A percentile compares a stretch with the other conserved stretches of the same genome.
phyloP scores from a whole-genome alignment of 306 rosid species.

The Prunus dulcis region DNA sequence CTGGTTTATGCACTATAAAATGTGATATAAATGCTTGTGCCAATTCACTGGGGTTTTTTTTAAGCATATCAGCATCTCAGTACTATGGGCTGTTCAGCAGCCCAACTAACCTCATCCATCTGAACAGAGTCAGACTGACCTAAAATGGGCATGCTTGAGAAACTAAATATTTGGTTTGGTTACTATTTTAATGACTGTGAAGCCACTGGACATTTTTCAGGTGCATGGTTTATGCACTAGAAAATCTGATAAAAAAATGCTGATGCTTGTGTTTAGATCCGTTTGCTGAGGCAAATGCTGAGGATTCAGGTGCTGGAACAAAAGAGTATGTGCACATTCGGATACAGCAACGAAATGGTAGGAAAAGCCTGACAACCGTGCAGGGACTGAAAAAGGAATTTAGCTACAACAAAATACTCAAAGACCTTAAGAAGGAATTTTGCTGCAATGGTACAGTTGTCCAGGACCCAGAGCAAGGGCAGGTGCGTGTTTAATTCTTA shows the following conservation, averaged over 20 bases:
- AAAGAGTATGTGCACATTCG: slow-evolving; percentile 27
- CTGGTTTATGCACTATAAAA: background rate
- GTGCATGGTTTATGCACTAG: background rate
- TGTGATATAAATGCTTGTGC: background rate
- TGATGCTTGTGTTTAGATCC: slow-evolving; percentile 10
- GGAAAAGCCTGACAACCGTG: slow-evolving; percentile 25
- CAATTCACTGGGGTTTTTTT: background rate
- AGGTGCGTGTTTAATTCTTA: background rate
- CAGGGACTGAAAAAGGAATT: slow-evolving; percentile 21
- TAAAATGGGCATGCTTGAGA: background rate
- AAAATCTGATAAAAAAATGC: background rate
- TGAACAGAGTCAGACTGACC: background rate
- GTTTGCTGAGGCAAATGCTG: slow-evolving; percentile 27
- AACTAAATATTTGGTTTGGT: background rate
- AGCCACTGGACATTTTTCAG: background rate
- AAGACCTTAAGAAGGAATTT: slow-evolving; percentile 18
- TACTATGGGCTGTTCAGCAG: background rate
- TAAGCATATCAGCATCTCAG: background rate
- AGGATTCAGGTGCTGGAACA: slow-evolving; percentile 23
- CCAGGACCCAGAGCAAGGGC: slow-evolving; percentile 20
- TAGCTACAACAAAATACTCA: slow-evolving; percentile 18
- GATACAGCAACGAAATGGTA: slow-evolving; percentile 15
- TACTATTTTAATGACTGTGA: background rate
- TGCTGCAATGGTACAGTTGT: slow-evolving; percentile 20
- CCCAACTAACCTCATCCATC: background rate